Evolutionary conservation across 2,329 filamentous ascomycete genomes (phyloP).

Genomic region (Botrytis paeoniae): DNA sequence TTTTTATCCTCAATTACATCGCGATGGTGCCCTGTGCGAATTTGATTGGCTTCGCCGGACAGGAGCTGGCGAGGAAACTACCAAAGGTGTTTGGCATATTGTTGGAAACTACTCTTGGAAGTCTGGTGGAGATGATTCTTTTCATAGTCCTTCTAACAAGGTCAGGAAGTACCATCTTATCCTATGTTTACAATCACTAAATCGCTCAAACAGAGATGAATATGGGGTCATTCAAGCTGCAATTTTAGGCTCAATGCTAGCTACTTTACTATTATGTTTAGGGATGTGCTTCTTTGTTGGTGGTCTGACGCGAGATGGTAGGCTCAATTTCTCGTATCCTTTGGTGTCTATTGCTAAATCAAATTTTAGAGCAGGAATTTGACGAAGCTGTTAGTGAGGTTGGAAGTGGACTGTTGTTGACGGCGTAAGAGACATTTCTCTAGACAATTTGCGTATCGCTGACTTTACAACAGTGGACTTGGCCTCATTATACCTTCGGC

Average conservation of each 20-base stretch:
- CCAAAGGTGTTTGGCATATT: constrained; percentile 69
- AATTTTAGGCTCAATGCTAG: constrained; percentile 78
- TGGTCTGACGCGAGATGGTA: constrained; percentile 58
- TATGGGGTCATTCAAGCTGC: constrained; percentile 78
- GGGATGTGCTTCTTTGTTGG: constrained; percentile 78
- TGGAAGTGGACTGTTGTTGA: constrained; percentile 72
- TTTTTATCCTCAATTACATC: constrained; percentile 70
- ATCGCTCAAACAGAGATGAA: constrained; percentile 34
- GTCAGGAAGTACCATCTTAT: background rate
- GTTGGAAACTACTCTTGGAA: constrained; percentile 62
- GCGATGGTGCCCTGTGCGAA: constrained; percentile 77
- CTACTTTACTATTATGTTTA: constrained; percentile 76
- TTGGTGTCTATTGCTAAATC: constrained; percentile 1
- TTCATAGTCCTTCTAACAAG: constrained; percentile 70
- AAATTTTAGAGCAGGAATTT: constrained; percentile 58
- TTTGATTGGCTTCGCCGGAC: constrained; percentile 69
- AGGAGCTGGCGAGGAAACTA: constrained; percentile 70
- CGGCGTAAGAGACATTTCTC: constrained; percentile 58
- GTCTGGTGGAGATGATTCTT: constrained; percentile 76
- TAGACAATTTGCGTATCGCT: constrained; percentile 5
- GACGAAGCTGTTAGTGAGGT: constrained; percentile 75
- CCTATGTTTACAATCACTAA: background rate
- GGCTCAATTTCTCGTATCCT: background rate
- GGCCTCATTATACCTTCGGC: constrained; percentile 45
- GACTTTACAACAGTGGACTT: constrained; percentile 42